Evolutionary conservation across 2,329 filamentous ascomycete species (phyloP).

Genomic region (Stachybotrys elegans): DNA sequence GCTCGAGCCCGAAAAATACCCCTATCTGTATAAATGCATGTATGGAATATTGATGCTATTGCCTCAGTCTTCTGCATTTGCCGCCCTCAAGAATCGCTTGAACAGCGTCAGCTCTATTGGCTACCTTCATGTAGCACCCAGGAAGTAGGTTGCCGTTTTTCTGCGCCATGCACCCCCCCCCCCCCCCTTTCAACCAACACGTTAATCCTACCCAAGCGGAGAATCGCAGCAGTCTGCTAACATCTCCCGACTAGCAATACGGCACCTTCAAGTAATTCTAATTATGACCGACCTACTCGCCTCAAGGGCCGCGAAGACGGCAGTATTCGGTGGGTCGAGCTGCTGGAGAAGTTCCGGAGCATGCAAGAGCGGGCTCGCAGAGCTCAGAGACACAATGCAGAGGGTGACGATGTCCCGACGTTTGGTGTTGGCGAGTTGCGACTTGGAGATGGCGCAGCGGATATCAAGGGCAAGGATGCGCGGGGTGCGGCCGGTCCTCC

Average conservation of each 20-base stretch:
- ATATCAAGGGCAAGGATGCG: constrained; percentile 37
- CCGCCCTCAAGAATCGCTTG: constrained; percentile 89
- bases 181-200: too few species aligned
- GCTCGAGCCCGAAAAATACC: constrained; percentile 90
- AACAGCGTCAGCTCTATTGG: constrained; percentile 98
- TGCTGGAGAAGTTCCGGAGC: constrained; percentile 88
- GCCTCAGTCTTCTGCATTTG: constrained; percentile 96
- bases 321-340: constrained; percentile 83
- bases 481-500: constrained; percentile 20
- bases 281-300: constrained; percentile 69
- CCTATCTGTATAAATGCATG: constrained; percentile 94
- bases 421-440: constrained; percentile 39
- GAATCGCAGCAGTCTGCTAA: too few species aligned
- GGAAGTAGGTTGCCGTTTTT: constrained; percentile 62
- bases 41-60: constrained; percentile 96
- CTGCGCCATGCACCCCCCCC: background rate
- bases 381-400: constrained; percentile 54
- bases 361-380: constrained; percentile 84
- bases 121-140: constrained; percentile 76
- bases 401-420: constrained; percentile 41
- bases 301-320: constrained; percentile 79
- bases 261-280: constrained; percentile 44
- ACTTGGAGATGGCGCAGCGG: constrained; percentile 33
- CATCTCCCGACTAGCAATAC: constrained; percentile 29
- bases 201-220: too few species aligned